phyloP scores from a whole-genome alignment of 164 flowering plant genomes.

The Platanus orientalis region DNA sequence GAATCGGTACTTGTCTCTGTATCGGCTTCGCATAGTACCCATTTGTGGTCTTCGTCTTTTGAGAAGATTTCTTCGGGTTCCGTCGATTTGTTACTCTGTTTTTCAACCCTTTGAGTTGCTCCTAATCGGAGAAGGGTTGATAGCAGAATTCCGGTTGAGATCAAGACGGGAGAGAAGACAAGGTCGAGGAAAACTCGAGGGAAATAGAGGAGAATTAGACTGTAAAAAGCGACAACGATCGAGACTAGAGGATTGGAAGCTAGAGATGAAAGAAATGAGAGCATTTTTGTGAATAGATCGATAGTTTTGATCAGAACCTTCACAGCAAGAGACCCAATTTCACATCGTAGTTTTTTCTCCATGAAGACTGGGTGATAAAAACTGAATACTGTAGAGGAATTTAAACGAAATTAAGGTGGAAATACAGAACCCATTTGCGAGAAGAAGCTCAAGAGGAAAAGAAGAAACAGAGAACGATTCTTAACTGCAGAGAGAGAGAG shows the following conservation, averaged over 20 bases:
- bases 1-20: conserved; percentile 1
- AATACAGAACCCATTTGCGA: background rate
- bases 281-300: conserved; percentile 2
- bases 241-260: conserved; percentile 56
- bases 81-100: background rate
- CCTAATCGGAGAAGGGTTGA: conserved; percentile 54
- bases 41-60: background rate
- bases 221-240: conserved; percentile 42
- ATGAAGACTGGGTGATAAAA: background rate
- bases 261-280: conserved; percentile 16
- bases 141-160: conserved; percentile 42
- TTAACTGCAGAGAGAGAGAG: background rate
- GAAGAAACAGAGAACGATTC: background rate
- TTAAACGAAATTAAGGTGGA: background rate
- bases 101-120: conserved; percentile 25
- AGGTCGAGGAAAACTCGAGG: conserved; percentile 35
- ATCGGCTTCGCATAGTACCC: conserved; percentile 16
- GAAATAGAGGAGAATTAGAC: conserved; percentile 52
- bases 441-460: background rate
- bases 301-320: background rate
- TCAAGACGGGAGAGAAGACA: conserved; percentile 48
- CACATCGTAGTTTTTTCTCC: conserved; percentile 15
- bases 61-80: background rate
- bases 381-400: background rate
- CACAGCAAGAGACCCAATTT: conserved; percentile 4